phyloP scores from a whole-genome alignment of 768 basidiomycete genomes.

The Asterophora lycoperdoides region DNA sequence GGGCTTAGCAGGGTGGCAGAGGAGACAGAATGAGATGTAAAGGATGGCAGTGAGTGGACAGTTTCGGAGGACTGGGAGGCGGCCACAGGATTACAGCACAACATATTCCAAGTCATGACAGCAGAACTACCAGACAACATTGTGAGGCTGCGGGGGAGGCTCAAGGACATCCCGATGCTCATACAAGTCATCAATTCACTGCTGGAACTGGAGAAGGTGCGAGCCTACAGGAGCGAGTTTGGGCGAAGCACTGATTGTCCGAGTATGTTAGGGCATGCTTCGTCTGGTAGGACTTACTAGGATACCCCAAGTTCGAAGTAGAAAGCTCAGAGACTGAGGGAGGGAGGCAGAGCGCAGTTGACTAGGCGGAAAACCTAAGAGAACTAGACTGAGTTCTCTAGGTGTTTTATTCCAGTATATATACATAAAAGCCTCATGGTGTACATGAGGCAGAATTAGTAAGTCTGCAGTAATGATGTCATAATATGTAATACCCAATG shows the following conservation, averaged over 20 bases:
- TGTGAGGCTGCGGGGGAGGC: slow-evolving; percentile 10
- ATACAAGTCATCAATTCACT: slow-evolving; percentile 2
- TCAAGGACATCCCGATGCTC: slow-evolving; percentile 5
- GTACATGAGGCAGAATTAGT: too few species aligned
- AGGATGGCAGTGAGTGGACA: slow-evolving; percentile 28
- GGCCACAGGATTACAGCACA: slow-evolving; percentile 15
- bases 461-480: too few species aligned
- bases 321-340: too few species aligned
- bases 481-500: too few species aligned
- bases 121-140: background rate
- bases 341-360: too few species aligned
- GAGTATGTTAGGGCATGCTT: too few species aligned
- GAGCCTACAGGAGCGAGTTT: slow-evolving; percentile 4
- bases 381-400: too few species aligned
- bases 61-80: slow-evolving; percentile 27
- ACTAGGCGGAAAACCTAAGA: too few species aligned
- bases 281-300: too few species aligned
- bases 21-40: slow-evolving; percentile 7
- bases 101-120: slow-evolving; percentile 8
- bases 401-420: too few species aligned
- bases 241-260: slow-evolving; percentile 21
- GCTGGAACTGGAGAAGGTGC: slow-evolving; percentile 16
- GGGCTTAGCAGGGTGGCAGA: slow-evolving; percentile 24
- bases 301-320: too few species aligned
- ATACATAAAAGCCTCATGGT: too few species aligned